These are phyloP conservation scores for Agaricus blazei DNA, from an alignment of 768 basidiomycete genomes.

Conservation along the genomic window DNA sequence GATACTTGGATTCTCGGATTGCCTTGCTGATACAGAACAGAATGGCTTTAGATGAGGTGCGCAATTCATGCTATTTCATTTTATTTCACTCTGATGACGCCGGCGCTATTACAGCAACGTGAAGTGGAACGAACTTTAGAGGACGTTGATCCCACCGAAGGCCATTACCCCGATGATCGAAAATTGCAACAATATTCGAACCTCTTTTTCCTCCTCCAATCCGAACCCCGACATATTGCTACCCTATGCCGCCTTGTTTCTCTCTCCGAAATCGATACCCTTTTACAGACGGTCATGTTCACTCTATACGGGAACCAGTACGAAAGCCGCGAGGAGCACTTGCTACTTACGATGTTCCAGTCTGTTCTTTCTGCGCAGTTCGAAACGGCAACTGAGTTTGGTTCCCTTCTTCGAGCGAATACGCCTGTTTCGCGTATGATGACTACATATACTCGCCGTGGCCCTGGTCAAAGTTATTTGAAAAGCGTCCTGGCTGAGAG, in stretches of 20 bases:
- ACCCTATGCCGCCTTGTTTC: slow-evolving; percentile 95
- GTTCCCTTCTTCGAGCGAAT: slow-evolving; percentile 96
- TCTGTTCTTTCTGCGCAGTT: slow-evolving; percentile 98
- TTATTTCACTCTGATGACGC: slow-evolving; percentile 12
- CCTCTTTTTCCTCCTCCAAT: slow-evolving; percentile 97
- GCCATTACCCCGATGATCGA: slow-evolving; percentile 91
- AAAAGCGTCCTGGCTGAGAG: slow-evolving; percentile 97
- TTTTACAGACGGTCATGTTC: slow-evolving; percentile 99
- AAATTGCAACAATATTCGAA: slow-evolving; percentile 96
- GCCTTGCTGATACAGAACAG: slow-evolving; percentile 97
- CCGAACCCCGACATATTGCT: slow-evolving; percentile 95
- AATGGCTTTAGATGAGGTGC: slow-evolving; percentile 92
- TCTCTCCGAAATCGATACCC: slow-evolving; percentile 94
- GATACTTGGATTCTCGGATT: slow-evolving; percentile 96
- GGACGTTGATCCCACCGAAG: slow-evolving; percentile 91
- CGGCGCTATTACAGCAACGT: slow-evolving; percentile 57
- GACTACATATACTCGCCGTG: slow-evolving; percentile 99
- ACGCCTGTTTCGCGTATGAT: slow-evolving; percentile 99
- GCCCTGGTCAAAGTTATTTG: slow-evolving; percentile 97
- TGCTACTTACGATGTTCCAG: slow-evolving; percentile 99
- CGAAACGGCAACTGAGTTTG: slow-evolving; percentile 98
- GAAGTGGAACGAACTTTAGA: slow-evolving; percentile 95
- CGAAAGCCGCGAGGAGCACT: slow-evolving; percentile 95
- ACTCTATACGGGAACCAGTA: slow-evolving; percentile 99
- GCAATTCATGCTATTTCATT: slow-evolving; percentile 20